Conservation (phyloP, 805 yeast genomes). For the Pichia kluyveri region DNA sequence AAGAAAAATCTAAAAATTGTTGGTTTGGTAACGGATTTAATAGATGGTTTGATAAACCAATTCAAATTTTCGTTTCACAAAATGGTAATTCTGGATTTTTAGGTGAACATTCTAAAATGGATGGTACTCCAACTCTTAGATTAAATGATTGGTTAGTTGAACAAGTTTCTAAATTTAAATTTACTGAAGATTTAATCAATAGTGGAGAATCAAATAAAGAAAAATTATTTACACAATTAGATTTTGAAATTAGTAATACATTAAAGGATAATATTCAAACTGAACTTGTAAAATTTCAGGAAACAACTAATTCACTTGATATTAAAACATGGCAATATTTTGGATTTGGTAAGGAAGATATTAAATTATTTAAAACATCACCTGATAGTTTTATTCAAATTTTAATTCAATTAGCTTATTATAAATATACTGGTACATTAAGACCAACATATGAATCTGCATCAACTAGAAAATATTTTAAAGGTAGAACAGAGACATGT, state of each 20-base stretch:
- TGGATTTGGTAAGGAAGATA: conserved; percentile 79
- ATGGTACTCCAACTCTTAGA: conserved; percentile 90
- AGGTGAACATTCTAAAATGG: conserved; percentile 98
- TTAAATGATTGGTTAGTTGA: conserved; percentile 68
- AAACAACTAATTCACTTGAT: conserved; percentile 54
- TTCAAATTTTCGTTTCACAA: conserved; percentile 70
- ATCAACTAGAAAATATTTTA: conserved; percentile 79
- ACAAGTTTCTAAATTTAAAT: conserved; percentile 23
- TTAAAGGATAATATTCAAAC: conserved; percentile 40
- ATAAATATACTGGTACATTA: conserved; percentile 65
- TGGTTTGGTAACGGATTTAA: conserved; percentile 97
- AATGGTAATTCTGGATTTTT: conserved; percentile 88
- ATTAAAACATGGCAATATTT: conserved; percentile 71
- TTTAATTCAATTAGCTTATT: conserved; percentile 85
- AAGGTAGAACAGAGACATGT: conserved; percentile 93
- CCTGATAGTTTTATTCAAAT: conserved; percentile 94
- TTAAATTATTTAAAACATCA: conserved; percentile 75
- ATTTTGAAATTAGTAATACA: conserved; percentile 51
- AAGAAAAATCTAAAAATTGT: conserved; percentile 71
- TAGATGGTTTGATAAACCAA: conserved; percentile 90
- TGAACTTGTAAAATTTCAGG: conserved; percentile 50
- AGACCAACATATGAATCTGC: conserved; percentile 96
- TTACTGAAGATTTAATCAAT: background rate
- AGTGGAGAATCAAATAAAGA: background rate
- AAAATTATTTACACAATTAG: conserved; percentile 23